Evolutionary conservation across 2,329 filamentous ascomycete genomes (phyloP).

Genomic region (Teratosphaeria pseudoeucalypti): DNA sequence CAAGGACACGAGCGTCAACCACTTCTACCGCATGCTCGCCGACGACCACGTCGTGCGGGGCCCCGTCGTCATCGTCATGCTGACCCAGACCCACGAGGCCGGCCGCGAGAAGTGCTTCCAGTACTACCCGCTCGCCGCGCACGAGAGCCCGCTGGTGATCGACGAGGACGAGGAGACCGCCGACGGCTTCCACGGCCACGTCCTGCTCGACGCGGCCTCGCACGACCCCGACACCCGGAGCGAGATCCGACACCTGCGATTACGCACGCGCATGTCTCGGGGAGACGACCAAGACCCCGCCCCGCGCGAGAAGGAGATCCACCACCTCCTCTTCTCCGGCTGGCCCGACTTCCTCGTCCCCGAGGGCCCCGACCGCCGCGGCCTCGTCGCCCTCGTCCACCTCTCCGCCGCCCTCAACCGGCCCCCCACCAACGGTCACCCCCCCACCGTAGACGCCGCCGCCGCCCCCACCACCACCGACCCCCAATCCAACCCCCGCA

Average conservation of each 20-base stretch:
- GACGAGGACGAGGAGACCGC: slow-evolving; percentile 6
- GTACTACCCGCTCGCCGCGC: slow-evolving; percentile 51
- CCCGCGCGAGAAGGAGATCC: slow-evolving; percentile 49
- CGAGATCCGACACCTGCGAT: slow-evolving; percentile 62
- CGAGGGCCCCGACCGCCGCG: slow-evolving; percentile 53
- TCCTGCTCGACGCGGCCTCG: slow-evolving; percentile 49
- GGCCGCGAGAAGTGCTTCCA: slow-evolving; percentile 74
- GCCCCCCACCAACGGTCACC: slow-evolving; percentile 11
- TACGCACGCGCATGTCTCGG: slow-evolving; percentile 23
- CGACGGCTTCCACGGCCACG: slow-evolving; percentile 51
- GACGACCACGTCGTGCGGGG: slow-evolving; percentile 39
- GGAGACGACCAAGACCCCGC: slow-evolving; percentile 10
- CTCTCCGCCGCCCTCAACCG: slow-evolving; percentile 51
- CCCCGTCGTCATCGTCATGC: slow-evolving; percentile 76
- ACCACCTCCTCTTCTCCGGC: slow-evolving; percentile 73
- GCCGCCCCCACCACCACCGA: slow-evolving; percentile 2
- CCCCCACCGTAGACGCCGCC: slow-evolving; percentile 1
- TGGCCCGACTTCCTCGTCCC: slow-evolving; percentile 92
- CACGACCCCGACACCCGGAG: slow-evolving; percentile 49
- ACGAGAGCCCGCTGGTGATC: slow-evolving; percentile 20
- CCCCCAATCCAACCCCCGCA: slow-evolving; percentile 53
- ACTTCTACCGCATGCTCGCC: slow-evolving; percentile 93
- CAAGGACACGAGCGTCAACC: slow-evolving; percentile 61
- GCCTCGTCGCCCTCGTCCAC: slow-evolving; percentile 59
- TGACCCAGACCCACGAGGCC: slow-evolving; percentile 77